Conservation (phyloP, 202 grass and related monocot genomes). For the Zoysia matrella region DNA sequence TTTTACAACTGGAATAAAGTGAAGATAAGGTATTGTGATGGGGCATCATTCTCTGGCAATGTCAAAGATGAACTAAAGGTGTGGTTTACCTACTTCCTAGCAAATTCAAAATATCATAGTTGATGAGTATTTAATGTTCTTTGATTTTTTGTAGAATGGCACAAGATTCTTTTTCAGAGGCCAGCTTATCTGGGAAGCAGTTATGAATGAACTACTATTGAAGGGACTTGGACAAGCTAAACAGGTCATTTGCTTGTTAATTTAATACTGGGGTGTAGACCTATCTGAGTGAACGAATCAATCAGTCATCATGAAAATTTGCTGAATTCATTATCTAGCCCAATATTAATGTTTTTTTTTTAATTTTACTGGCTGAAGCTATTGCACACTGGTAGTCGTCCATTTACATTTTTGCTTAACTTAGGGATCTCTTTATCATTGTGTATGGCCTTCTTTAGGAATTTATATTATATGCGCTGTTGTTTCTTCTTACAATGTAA, state of each 20-base stretch:
- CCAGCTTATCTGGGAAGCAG: constrained; percentile 80
- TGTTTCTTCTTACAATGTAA: constrained; percentile 4
- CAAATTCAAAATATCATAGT: neutral
- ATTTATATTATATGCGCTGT: neutral
- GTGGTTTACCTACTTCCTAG: constrained; percentile 20
- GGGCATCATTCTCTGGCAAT: constrained; percentile 77
- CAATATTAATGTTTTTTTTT: constrained; percentile 3
- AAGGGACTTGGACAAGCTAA: constrained; percentile 70
- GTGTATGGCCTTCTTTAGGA: neutral
- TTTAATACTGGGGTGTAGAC: neutral
- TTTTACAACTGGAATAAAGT: constrained; percentile 92
- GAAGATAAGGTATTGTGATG: constrained; percentile 83
- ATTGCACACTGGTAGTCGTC: neutral
- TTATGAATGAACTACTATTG: constrained; percentile 71
- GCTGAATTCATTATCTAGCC: neutral
- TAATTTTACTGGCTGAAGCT: neutral
- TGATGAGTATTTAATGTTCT: neutral
- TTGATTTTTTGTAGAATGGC: constrained; percentile 54
- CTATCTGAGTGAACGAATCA: constrained; percentile 18
- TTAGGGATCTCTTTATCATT: neutral
- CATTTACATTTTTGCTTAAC: neutral
- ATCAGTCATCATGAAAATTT: neutral
- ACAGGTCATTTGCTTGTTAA: constrained; percentile 54
- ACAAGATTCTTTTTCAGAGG: constrained; percentile 84
- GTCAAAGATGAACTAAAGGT: constrained; percentile 65